Evolutionary conservation across 257 asterid species (phyloP), one percentile per base, ranked within the genome.

Genomic region (Cordia subcordata): DNA sequence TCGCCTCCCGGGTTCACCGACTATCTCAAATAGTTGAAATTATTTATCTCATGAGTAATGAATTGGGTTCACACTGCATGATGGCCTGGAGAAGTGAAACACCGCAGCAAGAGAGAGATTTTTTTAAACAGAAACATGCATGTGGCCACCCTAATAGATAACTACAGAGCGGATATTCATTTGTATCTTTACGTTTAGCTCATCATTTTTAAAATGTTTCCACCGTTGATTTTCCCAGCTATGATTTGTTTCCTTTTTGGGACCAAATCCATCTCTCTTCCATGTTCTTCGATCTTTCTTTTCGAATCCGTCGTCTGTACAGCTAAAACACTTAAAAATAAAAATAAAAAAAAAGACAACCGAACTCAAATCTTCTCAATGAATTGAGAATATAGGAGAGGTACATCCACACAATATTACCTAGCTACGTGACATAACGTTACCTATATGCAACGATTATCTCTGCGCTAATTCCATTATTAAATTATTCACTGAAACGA

Each of bases 81-180:
- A n/a, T n/a, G n/a, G n/a, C n/a, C n/a, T n/a, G n/a, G n/a, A n/a
- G n/a, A n/a, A n/a, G n/a, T n/a, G n/a, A n/a, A n/a, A n/a, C n/a
- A n/a, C n/a, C 4, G 20, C 11, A 1, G 53, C 1, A 47, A 53
- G 9, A 53, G 71, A 59, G 65, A 51, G 53, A 4, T 49, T 49
- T 4, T 4, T 49, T 49, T 67, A 70, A 11, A 42, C 10, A 3
- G 4, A 42, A 42, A 42, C 70, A 46, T 27, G 68, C 67, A 69
- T 64, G 77, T 74, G 80, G 68, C 61, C 53, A 55, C 55, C 70
- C 37, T 63, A 55, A 46, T 51, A 38, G 70, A 67, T 60, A 61
- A 67, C 63, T 55, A 53, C 71, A 70, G 60, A 52, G 27, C 62
- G 8, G 4, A 69, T 63, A 61, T 53, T 63, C 63, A 32, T 72